phyloP scores from a whole-genome alignment of 441 rosid species.

The Populus tomentosa region DNA sequence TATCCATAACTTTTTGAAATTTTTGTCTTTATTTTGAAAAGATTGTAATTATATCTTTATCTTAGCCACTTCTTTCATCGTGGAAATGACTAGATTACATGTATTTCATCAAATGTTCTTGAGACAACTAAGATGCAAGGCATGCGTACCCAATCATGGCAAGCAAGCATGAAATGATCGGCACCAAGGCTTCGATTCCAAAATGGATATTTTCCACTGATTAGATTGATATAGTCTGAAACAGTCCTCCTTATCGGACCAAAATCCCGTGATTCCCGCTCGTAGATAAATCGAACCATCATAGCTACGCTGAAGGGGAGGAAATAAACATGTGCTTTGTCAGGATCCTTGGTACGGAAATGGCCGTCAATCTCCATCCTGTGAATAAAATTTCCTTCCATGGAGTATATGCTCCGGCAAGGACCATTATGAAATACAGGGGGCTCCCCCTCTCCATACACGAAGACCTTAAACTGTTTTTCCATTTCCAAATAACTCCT shows the following conservation, averaged over 20 bases:
- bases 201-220: conserved; percentile 50
- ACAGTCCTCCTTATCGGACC: conserved; percentile 63
- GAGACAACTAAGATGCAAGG: not conserved
- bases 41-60: too few species aligned
- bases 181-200: conserved; percentile 90
- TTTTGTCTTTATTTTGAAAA: too few species aligned
- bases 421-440: conserved; percentile 92
- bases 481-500: conserved; percentile 98
- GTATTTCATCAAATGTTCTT: too few species aligned
- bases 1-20: too few species aligned
- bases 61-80: too few species aligned
- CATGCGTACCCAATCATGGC: conserved; percentile 83
- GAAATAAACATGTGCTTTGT: conserved; percentile 64
- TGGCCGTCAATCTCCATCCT: conserved; percentile 43
- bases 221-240: conserved; percentile 52
- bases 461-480: conserved; percentile 62
- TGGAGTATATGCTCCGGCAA: conserved; percentile 84
- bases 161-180: conserved; percentile 86
- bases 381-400: conserved; percentile 86
- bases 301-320: conserved; percentile 77
- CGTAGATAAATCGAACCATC: conserved; percentile 74
- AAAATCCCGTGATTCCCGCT: conserved; percentile 57
- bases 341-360: conserved; percentile 60
- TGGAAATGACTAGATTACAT: too few species aligned
- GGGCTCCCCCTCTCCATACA: conserved; percentile 84